Percentiles rank a stretch among this genome's conserved stretches.
Evolutionary conservation across 106 monocot species (phyloP).

Genomic region (Dendrobium catenatum): DNA sequence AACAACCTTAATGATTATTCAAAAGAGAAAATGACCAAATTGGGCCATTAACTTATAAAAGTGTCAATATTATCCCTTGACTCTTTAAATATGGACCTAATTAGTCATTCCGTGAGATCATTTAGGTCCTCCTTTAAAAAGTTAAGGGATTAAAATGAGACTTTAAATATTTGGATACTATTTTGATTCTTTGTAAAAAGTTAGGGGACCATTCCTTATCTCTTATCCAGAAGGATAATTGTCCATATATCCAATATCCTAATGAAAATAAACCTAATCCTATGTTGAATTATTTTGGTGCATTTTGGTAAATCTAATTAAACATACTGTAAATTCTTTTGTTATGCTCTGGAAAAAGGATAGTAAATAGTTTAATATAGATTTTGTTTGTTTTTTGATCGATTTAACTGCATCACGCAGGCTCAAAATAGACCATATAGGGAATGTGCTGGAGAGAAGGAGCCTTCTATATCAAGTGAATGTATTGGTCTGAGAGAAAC

Average conservation of each 20-base stretch:
- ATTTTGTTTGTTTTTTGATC: background rate
- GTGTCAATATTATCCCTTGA: too few species aligned
- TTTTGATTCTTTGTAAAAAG: too few species aligned
- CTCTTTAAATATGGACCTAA: too few species aligned
- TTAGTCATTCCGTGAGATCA: too few species aligned
- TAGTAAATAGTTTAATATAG: background rate
- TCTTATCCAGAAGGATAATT: background rate
- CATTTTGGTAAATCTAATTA: background rate
- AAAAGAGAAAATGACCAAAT: background rate
- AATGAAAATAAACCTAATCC: background rate
- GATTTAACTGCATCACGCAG: slow-evolving; percentile 21
- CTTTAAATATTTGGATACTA: too few species aligned
- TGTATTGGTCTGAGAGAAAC: slow-evolving; percentile 98
- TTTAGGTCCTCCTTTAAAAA: too few species aligned
- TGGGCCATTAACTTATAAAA: too few species aligned
- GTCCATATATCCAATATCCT: background rate
- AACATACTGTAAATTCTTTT: background rate
- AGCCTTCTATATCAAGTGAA: slow-evolving; percentile 76
- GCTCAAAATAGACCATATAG: slow-evolving; percentile 76
- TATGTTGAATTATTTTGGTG: background rate
- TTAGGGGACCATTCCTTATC: too few species aligned
- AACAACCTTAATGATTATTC: too few species aligned
- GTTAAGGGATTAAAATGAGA: too few species aligned
- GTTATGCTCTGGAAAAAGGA: background rate
- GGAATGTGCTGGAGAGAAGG: slow-evolving; percentile 95